Percentiles rank a stretch among this genome's conserved stretches.
These are phyloP conservation scores for Oxytropis ochrocephala DNA, from an alignment of 306 rosid genomes.

Conservation along the genomic window DNA sequence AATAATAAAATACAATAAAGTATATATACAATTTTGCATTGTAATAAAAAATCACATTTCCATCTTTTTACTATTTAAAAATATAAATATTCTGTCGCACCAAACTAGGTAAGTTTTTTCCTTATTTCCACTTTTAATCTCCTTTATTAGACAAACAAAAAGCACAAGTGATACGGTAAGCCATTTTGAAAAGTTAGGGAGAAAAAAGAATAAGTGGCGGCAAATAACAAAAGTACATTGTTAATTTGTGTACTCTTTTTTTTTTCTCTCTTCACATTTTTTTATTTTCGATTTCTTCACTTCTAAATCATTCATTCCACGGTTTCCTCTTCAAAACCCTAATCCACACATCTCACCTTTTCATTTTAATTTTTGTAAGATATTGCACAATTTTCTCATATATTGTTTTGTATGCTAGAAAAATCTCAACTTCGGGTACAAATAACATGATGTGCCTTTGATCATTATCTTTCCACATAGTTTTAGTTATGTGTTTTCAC, in stretches of 20 bases:
- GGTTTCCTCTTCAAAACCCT: too few relatives aligned
- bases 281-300: neutral
- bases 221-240: neutral
- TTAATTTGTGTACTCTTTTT: neutral
- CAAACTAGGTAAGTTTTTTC: too few relatives aligned
- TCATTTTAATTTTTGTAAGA: neutral
- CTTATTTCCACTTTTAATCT: neutral
- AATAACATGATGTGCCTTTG: neutral
- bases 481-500: neutral
- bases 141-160: neutral
- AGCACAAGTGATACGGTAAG: neutral
- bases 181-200: neutral
- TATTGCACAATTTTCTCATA: neutral
- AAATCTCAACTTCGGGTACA: neutral
- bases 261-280: neutral
- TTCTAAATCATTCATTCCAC: too few relatives aligned
- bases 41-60: too few relatives aligned
- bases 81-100: too few relatives aligned
- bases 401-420: neutral
- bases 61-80: too few relatives aligned
- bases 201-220: neutral
- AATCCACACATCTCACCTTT: too few relatives aligned
- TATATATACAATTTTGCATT: too few relatives aligned
- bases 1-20: too few relatives aligned
- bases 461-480: neutral